A percentile compares a stretch with the other conserved stretches of the same genome.
Conservation (phyloP, 1,284 basidiomycete genomes). For the Sanghuangporus baumii region DNA sequence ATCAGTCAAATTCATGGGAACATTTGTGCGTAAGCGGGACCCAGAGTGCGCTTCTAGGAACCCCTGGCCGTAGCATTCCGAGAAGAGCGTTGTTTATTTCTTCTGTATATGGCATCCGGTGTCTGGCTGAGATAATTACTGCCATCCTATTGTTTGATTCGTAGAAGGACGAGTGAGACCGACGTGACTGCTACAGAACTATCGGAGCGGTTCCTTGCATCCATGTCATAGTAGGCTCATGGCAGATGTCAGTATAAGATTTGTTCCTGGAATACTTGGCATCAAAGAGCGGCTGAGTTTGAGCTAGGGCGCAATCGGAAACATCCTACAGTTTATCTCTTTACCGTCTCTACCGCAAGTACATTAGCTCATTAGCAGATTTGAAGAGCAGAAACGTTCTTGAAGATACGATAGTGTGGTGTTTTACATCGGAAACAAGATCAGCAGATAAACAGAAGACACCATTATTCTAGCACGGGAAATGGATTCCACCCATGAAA, state of each 20-base stretch:
- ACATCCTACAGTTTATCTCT: too few species aligned
- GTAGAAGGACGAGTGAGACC: neutral
- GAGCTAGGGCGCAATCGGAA: neutral
- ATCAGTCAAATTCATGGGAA: neutral
- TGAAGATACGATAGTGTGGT: neutral
- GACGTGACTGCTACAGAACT: neutral
- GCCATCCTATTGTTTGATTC: neutral
- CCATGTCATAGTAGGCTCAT: neutral
- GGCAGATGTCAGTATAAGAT: neutral
- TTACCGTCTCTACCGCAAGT: neutral
- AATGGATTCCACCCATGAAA: neutral
- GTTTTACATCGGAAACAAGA: neutral
- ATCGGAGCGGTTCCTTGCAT: neutral
- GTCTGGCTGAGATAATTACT: neutral
- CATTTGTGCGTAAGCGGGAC: neutral
- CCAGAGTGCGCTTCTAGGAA: neutral
- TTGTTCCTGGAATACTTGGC: neutral
- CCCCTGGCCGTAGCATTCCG: neutral
- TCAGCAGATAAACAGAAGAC: too few species aligned
- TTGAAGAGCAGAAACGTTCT: neutral
- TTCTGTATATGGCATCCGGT: neutral
- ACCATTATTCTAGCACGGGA: too few species aligned
- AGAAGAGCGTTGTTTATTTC: neutral
- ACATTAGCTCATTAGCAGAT: neutral
- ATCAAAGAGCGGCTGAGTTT: neutral